These are phyloP conservation scores for Xerocomellus dryophilus DNA, from an alignment of 768 basidiomycete species.

Conservation along the genomic window DNA sequence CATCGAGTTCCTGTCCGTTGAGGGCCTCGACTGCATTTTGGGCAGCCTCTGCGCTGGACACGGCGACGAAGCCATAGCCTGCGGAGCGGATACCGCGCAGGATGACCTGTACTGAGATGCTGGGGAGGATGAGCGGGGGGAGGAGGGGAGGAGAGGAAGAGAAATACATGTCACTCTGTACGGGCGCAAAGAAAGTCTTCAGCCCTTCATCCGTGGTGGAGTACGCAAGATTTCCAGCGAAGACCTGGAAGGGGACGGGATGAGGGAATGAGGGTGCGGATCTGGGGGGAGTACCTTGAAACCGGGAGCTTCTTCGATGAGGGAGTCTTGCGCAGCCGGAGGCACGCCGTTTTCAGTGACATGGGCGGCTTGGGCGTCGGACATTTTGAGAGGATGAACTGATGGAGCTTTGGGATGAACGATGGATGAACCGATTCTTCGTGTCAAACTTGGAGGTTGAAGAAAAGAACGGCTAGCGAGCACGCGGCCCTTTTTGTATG, in stretches of 20 bases:
- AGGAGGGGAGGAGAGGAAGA: slow-evolving; percentile 1
- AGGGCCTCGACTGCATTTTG: slow-evolving; percentile 83
- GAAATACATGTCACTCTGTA: slow-evolving; percentile 83
- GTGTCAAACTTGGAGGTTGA: slow-evolving; percentile 82
- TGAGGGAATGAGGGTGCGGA: slow-evolving; percentile 17
- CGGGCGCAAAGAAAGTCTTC: slow-evolving; percentile 89
- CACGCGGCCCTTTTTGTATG: slow-evolving; percentile 39
- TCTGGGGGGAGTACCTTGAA: slow-evolving; percentile 60
- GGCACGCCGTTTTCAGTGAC: slow-evolving; percentile 81
- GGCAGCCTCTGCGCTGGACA: slow-evolving; percentile 76
- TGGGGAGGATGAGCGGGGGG: slow-evolving; percentile 32
- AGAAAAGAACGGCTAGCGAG: slow-evolving; percentile 41
- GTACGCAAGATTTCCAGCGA: slow-evolving; percentile 95
- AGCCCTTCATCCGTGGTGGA: slow-evolving; percentile 92
- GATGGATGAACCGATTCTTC: slow-evolving; percentile 77
- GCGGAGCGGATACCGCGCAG: slow-evolving; percentile 81
- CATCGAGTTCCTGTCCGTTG: slow-evolving; percentile 86
- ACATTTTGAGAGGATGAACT: slow-evolving; percentile 68
- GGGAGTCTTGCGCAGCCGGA: slow-evolving; percentile 67
- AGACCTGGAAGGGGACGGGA: slow-evolving; percentile 55
- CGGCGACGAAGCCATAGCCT: slow-evolving; percentile 91
- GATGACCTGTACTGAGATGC: slow-evolving; percentile 83
- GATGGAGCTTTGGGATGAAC: slow-evolving; percentile 58
- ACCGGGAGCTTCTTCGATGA: slow-evolving; percentile 67
- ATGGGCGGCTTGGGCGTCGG: slow-evolving; percentile 86